Base-by-base conservation (phyloP, 305 asterid species). In the Fraxinus angustifolia region DNA sequence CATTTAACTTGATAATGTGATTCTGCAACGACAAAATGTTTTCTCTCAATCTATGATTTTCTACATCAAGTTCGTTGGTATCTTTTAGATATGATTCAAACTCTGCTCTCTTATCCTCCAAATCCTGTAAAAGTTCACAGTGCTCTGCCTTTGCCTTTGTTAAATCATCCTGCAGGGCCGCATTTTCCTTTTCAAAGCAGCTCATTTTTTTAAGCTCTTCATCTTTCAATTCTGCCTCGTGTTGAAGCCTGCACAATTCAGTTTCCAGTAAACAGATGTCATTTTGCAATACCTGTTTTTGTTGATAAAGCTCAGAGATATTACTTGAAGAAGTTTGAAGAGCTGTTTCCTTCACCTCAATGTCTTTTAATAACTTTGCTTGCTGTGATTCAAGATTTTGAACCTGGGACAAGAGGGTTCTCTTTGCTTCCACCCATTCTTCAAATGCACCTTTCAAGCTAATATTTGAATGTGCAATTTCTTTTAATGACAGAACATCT, bases 121-220 rank as follows among this genome's bases (percentile, higher is more conserved):
- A 86, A 76, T 89, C 90, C 84, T 87, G 92, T 74, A 87, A 78
- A 78, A 94, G 85, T 65, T 58, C 83, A 80, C 79, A 26, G 40
- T 84, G 60, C 70, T 86, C 91, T 78, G 78, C 90, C 85, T 91
- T 88, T 67, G 85, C 40, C 79, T 84, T 85, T 45, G 78, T 85
- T 67, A 92, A 79, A 79, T 83, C 88, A 84, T 40, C 83, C 81
- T 82, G 88, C 86, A 91, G 84, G 75, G 70, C 79, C 80, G 80
- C 87, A 62, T 88, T 91, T 83, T 87, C 95, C 83, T 75, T 87
- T 91, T 90, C 95, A 78, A 90, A 86, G 86, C 85, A 87, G 81
- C 77, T 85, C 68, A 88, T 78, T 80, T 83, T 87, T 65, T 81
- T 84, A 77, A 87, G 86, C 82, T 90, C 91, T 17, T 83, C 87